Evolutionary conservation across 768 basidiomycete species (phyloP), one percentile per base, ranked within the genome.

Genomic region (Pulveroboletus frians): DNA sequence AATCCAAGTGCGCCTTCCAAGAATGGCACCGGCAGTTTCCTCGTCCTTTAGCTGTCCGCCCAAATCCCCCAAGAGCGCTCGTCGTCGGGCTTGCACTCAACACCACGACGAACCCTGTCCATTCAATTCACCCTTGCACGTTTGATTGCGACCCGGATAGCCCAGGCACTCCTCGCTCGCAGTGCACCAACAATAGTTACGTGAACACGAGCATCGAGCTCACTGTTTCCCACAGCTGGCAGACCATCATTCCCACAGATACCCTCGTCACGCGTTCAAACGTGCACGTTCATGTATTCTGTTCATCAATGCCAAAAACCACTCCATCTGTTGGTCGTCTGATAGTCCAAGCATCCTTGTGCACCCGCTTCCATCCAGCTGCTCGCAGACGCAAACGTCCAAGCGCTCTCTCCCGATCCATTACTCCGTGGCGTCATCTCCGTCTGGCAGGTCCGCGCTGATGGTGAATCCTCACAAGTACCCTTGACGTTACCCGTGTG

Each of bases 311-410:
- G 48, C 61, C 63, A 63, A 26, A 59, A 50, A n/a, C 54, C 60
- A 10, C 54, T 59, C 63, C 61, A 65, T 9, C 60, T 46, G 27
- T 44, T 55, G 10, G 41, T 46, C 13, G 32, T 18, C n/a, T 51
- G 46, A 21, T 34, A 30, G 8, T 56, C 55, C 46, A 45, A 1
- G 2, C 53, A 50, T 9, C 48, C 45, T 9, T 39, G 43, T 5
- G 9, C 43, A n/a, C 35, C 30, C 20, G 32, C 30, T 14, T 43
- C 48, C 32, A 36, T 31, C 45, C 50, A 51, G 18, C 50, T 57
- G 7, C 45, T 43, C 36, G 43, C 39, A 36, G 61, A 57, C 17
- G 58, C 41, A 39, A 55, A 55, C 50, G 54, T 51, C 62, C 62
- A 66, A 9, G 39, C 52, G 21, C 57, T 55, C 41, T 46, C 59